phyloP scores from a whole-genome alignment of 2,329 filamentous ascomycete species.

The Aspergillus proliferans region DNA sequence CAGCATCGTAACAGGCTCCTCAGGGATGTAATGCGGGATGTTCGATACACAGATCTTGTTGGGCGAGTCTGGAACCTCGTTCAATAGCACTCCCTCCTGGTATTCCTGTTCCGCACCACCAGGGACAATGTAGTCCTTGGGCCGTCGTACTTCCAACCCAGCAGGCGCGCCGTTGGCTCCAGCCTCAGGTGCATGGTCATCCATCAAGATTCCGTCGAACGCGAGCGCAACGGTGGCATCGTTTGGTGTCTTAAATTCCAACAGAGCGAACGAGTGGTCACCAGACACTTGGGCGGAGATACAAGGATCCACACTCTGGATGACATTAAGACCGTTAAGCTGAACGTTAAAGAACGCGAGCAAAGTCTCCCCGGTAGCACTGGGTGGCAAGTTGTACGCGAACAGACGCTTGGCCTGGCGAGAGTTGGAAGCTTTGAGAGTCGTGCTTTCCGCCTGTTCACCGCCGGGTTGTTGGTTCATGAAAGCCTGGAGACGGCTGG shows the following conservation, averaged over 20 bases:
- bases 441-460: constrained; percentile 62
- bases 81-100: constrained; percentile 70
- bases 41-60: constrained; percentile 94
- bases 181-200: constrained; percentile 58
- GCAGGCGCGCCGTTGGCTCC: constrained; percentile 49
- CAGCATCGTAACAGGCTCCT: constrained; percentile 87
- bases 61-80: constrained; percentile 78
- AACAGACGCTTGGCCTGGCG: constrained; percentile 91
- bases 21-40: constrained; percentile 78
- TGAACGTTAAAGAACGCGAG: constrained; percentile 91
- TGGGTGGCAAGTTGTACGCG: constrained; percentile 71
- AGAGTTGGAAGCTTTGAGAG: constrained; percentile 85
- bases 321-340: constrained; percentile 91
- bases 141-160: constrained; percentile 68
- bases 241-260: constrained; percentile 81
- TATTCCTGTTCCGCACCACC: constrained; percentile 67
- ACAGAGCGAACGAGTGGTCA: constrained; percentile 71
- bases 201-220: constrained; percentile 83
- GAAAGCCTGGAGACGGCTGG: constrained; percentile 86
- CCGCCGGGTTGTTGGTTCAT: constrained; percentile 84
- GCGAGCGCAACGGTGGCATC: constrained; percentile 90
- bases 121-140: constrained; percentile 96
- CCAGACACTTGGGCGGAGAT: constrained; percentile 73
- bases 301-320: constrained; percentile 78
- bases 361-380: constrained; percentile 68